Evolutionary conservation across 2,329 filamentous ascomycete genomes (phyloP).

Genomic region (Pseudogymnoascus pannorum): DNA sequence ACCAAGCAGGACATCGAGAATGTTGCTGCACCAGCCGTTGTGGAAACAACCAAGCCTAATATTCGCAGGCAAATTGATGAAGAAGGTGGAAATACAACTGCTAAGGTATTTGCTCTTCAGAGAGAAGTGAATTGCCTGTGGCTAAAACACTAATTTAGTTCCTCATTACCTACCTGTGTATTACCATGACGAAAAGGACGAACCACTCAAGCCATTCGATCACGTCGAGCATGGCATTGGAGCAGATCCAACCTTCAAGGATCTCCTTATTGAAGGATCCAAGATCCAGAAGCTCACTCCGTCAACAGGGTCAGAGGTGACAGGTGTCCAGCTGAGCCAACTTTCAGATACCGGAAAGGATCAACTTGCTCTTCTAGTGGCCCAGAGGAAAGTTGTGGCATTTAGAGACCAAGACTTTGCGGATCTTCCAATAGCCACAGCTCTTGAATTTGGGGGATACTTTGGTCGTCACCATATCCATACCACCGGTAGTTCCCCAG

Average conservation of each 20-base stretch:
- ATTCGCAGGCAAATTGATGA: conserved; percentile 19
- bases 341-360: conserved; percentile 64
- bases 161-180: conserved; percentile 68
- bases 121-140: too few relatives aligned
- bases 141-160: conserved; percentile 34
- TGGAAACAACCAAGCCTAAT: too few relatives aligned
- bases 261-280: conserved; percentile 51
- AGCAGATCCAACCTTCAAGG: conserved; percentile 60
- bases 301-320: conserved; percentile 65
- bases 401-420: conserved; percentile 71
- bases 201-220: conserved; percentile 60
- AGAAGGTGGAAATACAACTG: conserved; percentile 19
- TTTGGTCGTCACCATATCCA: conserved; percentile 80
- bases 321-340: conserved; percentile 62
- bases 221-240: conserved; percentile 71
- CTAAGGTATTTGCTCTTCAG: conserved; percentile 21
- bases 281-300: conserved; percentile 58
- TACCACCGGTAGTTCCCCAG: conserved; percentile 67
- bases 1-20: too few relatives aligned
- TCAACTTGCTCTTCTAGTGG: conserved; percentile 67
- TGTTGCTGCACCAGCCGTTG: too few relatives aligned
- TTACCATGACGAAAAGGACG: conserved; percentile 56
- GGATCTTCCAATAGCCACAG: conserved; percentile 61
- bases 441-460: conserved; percentile 63
- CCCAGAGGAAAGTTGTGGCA: conserved; percentile 69